phyloP scores from a whole-genome alignment of 2,329 filamentous ascomycete species.

The Capronia americana region DNA sequence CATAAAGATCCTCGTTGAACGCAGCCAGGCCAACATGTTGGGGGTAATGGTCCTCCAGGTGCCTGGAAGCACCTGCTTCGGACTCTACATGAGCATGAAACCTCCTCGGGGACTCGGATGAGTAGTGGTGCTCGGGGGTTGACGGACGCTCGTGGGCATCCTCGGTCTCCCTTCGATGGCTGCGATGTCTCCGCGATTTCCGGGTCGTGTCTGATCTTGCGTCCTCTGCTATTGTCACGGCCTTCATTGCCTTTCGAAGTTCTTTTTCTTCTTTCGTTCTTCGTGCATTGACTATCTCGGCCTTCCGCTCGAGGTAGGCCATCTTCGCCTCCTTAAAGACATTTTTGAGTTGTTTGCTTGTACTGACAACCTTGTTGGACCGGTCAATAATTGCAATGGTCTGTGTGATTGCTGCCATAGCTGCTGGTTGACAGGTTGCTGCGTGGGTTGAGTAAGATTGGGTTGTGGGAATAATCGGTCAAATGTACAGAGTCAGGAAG shows the following conservation, averaged over 20 bases:
- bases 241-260: slow-evolving; percentile 64
- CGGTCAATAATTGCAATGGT: slow-evolving; percentile 90
- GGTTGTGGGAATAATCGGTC: neutral
- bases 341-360: slow-evolving; percentile 84
- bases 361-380: slow-evolving; percentile 89
- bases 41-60: neutral
- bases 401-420: slow-evolving; percentile 60
- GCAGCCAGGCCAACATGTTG: slow-evolving; percentile 32
- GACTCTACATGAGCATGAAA: slow-evolving; percentile 6
- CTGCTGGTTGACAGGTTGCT: neutral
- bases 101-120: slow-evolving; percentile 27
- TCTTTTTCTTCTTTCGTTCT: slow-evolving; percentile 64
- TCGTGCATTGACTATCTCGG: slow-evolving; percentile 75
- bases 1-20: slow-evolving; percentile 39
- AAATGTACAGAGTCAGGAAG: slow-evolving; percentile 1
- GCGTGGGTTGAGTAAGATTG: neutral
- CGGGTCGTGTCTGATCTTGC: slow-evolving; percentile 52
- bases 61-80: neutral
- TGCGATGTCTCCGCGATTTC: slow-evolving; percentile 43
- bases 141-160: slow-evolving; percentile 39
- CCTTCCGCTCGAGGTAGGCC: slow-evolving; percentile 86
- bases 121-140: slow-evolving; percentile 19
- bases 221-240: slow-evolving; percentile 56
- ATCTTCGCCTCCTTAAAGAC: slow-evolving; percentile 92
- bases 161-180: slow-evolving; percentile 31